phyloP scores from a whole-genome alignment of 805 yeast genomes.

The Saccharomycopsis amapae region DNA sequence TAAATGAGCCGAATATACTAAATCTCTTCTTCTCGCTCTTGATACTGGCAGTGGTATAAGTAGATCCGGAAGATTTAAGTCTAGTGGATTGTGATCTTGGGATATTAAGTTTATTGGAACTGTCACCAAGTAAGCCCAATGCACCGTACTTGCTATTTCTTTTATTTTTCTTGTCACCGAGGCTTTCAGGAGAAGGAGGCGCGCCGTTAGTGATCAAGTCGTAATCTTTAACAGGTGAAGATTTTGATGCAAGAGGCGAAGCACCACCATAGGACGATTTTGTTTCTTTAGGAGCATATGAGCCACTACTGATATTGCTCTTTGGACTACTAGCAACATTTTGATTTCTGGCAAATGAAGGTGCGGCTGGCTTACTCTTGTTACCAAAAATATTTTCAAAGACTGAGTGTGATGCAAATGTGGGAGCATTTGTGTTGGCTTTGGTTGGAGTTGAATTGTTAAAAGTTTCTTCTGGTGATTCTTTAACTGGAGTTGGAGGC shows the following conservation, averaged over 20 bases:
- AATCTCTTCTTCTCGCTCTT: conserved; percentile 31
- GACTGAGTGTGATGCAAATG: conserved; percentile 16
- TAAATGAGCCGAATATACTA: conserved; percentile 35
- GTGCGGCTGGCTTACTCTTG: background rate
- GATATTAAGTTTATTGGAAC: conserved; percentile 6
- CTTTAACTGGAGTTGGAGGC: conserved; percentile 4
- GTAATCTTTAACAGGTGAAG: conserved; percentile 21
- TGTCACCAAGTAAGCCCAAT: conserved; percentile 2
- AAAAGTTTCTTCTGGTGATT: background rate
- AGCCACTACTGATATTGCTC: background rate
- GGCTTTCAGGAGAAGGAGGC: conserved; percentile 14
- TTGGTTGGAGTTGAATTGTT: background rate
- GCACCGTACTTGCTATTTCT: conserved; percentile 11
- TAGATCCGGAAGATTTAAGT: conserved; percentile 12
- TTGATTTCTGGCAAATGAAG: background rate
- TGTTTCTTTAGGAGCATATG: background rate
- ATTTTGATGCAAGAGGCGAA: background rate
- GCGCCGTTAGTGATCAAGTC: conserved; percentile 25
- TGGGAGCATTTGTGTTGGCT: background rate
- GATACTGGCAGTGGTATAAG: conserved; percentile 6
- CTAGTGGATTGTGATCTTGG: conserved; percentile 12
- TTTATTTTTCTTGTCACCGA: conserved; percentile 11
- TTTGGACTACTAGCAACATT: background rate
- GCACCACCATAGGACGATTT: too few species aligned
- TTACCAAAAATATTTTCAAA: conserved; percentile 13